A percentile compares a stretch with the other conserved stretches of the same genome.
Evolutionary conservation across 768 basidiomycete species (phyloP).

Genomic region (Lactarius indigo): DNA sequence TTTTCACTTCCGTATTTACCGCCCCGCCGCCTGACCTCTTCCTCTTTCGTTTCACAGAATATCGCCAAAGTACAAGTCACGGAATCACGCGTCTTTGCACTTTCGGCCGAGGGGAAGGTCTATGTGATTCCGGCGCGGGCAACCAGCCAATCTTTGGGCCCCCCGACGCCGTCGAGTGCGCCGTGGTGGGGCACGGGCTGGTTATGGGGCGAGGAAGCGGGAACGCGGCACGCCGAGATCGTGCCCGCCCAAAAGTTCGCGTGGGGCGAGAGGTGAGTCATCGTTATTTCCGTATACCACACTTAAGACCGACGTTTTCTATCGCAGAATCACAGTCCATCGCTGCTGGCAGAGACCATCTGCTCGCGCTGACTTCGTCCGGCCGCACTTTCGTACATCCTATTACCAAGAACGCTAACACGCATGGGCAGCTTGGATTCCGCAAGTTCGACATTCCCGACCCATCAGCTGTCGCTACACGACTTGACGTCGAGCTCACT

Average conservation of each 20-base stretch:
- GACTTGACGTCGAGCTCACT: constrained; percentile 49
- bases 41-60: constrained; percentile 44
- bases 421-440: constrained; percentile 80
- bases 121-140: constrained; percentile 61
- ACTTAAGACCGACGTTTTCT: neutral
- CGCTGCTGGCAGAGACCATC: constrained; percentile 65
- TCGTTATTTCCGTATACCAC: constrained; percentile 2
- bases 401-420: constrained; percentile 68
- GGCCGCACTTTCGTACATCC: constrained; percentile 82
- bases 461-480: constrained; percentile 30
- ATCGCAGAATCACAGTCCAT: constrained; percentile 65
- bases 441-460: constrained; percentile 54
- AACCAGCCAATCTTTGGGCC: constrained; percentile 43
- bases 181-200: constrained; percentile 63
- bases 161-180: constrained; percentile 42
- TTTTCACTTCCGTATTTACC: neutral
- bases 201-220: constrained; percentile 52
- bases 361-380: constrained; percentile 65
- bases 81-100: constrained; percentile 63
- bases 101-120: constrained; percentile 72
- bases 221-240: constrained; percentile 60
- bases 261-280: constrained; percentile 64
- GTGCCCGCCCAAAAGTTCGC: constrained; percentile 49
- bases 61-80: constrained; percentile 62
- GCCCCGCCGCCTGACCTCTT: too few species aligned